Base-by-base conservation (phyloP, 164 flowering plant species). In the Magnolia officinalis region DNA sequence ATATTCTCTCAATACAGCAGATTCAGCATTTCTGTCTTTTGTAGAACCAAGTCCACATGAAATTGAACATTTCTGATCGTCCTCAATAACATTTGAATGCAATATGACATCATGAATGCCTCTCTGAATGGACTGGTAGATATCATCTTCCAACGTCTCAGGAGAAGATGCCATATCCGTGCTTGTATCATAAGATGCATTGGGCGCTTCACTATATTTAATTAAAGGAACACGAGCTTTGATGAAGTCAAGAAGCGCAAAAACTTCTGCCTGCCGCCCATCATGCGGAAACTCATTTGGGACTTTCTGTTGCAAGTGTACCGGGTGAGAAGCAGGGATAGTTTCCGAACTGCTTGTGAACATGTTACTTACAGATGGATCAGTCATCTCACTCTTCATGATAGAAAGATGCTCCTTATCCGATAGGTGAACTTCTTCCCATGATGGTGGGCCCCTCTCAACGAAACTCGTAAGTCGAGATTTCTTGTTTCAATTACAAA, bases 401-500 rank as follows among this genome's bases (percentile, higher is more conserved):
- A 64, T 51, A 61, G 83, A 77, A 52, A 14, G 66, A 16, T 63
- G 71, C 50, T 79, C 83, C 84, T 82, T 83, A 61, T 83, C 87
- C 20, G 81, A 78, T 26, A 49, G 76, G 45, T 21, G 63, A 78
- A 45, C 80, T 78, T 80, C 82, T 21, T 92, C 91, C 98, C 98
- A 93, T 59, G 91, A 86, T 19, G 86, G 91, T 10, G 93, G 87
- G 20, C 89, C 92, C 85, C 85, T 87, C 75, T 94, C 91, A 59
- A 87, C 83, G 74, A 88, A 85, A 82, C 92, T 93, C 72, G 85
- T 71, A 78, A 96, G 89, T 84, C 91, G 89, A 76, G 99, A 94
- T 94, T 91, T 96, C 98, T 94, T 73, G 79, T 78, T 75, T 65
- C 26, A 68, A 80, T 71, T 19, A 74, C 74, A 49, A 80, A 55